Percentiles rank a stretch among this genome's conserved stretches.
phyloP scores from a whole-genome alignment of 148 eudicot genomes.

The Amaranthus hypochondriacus region DNA sequence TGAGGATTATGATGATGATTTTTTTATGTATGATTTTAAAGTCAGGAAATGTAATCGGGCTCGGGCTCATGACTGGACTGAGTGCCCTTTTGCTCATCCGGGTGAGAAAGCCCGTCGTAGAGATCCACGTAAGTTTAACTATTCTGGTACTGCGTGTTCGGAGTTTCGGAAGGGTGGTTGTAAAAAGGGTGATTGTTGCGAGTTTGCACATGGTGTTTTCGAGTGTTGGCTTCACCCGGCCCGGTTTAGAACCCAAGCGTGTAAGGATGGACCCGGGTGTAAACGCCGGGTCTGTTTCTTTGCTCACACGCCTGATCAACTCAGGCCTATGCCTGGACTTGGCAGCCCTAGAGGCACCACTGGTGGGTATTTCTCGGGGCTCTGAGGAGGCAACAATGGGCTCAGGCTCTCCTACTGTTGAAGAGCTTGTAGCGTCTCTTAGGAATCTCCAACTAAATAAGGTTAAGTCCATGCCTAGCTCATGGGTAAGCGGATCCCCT shows the following conservation, averaged over 20 bases:
- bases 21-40: slow-evolving; percentile 76
- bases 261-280: slow-evolving; percentile 66
- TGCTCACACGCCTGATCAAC: slow-evolving; percentile 70
- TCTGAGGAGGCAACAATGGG: slow-evolving; percentile 26
- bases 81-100: slow-evolving; percentile 77
- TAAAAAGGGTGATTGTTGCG: slow-evolving; percentile 61
- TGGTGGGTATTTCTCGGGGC: slow-evolving; percentile 15
- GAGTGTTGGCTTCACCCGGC: slow-evolving; percentile 88
- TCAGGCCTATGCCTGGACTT: slow-evolving; percentile 36
- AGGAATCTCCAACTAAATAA: slow-evolving; percentile 63
- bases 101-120: slow-evolving; percentile 83
- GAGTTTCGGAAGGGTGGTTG: slow-evolving; percentile 65
- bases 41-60: slow-evolving; percentile 58
- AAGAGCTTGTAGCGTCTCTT: slow-evolving; percentile 44
- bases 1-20: slow-evolving; percentile 43
- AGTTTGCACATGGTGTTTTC: slow-evolving; percentile 76
- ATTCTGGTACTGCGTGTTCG: slow-evolving; percentile 71
- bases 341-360: slow-evolving; percentile 28
- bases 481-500: slow-evolving; percentile 33
- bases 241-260: slow-evolving; percentile 70
- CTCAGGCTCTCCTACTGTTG: slow-evolving; percentile 28
- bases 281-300: slow-evolving; percentile 68
- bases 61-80: slow-evolving; percentile 82
- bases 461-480: slow-evolving; percentile 38
- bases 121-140: slow-evolving; percentile 54